A percentile compares a stretch with the other conserved stretches of the same genome.
These are phyloP conservation scores for Globisporangium radiosum DNA, from an alignment of 352 stramenopile genomes.

Conservation along the genomic window DNA sequence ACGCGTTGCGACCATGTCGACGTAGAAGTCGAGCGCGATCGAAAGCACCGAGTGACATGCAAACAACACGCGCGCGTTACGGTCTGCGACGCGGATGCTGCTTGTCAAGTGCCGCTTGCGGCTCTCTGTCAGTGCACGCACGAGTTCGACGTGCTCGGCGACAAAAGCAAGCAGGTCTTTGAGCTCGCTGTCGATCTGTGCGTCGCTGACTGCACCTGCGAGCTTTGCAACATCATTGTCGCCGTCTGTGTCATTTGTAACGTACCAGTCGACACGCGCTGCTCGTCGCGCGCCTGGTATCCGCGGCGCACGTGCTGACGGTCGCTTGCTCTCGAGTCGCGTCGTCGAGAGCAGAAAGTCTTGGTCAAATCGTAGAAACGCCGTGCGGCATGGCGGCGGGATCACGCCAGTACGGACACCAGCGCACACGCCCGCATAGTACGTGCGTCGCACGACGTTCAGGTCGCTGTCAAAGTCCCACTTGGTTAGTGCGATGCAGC, in stretches of 20 bases:
- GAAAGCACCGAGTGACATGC: slow-evolving; percentile 29
- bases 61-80: slow-evolving; percentile 23
- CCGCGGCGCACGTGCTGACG: not conserved
- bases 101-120: slow-evolving; percentile 30
- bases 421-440: slow-evolving; percentile 27
- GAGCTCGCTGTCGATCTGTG: slow-evolving; percentile 16
- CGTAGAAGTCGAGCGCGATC: slow-evolving; percentile 30
- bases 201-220: not conserved
- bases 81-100: slow-evolving; percentile 22
- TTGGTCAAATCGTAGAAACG: slow-evolving; percentile 26
- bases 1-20: slow-evolving; percentile 19
- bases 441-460: slow-evolving; percentile 26
- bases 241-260: not conserved
- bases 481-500: slow-evolving; percentile 30
- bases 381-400: slow-evolving; percentile 26
- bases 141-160: slow-evolving; percentile 19
- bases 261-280: not conserved
- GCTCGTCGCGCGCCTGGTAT: no score
- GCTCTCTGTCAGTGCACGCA: slow-evolving; percentile 27
- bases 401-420: slow-evolving; percentile 36
- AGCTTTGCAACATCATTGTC: no score
- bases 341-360: slow-evolving; percentile 19
- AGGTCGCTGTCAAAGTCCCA: slow-evolving; percentile 41
- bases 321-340: no score
- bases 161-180: slow-evolving; percentile 24